Evolutionary conservation across 2,329 filamentous ascomycete species (phyloP), one percentile per base, ranked within the genome.

Genomic region (Aspergillus amoenus): DNA sequence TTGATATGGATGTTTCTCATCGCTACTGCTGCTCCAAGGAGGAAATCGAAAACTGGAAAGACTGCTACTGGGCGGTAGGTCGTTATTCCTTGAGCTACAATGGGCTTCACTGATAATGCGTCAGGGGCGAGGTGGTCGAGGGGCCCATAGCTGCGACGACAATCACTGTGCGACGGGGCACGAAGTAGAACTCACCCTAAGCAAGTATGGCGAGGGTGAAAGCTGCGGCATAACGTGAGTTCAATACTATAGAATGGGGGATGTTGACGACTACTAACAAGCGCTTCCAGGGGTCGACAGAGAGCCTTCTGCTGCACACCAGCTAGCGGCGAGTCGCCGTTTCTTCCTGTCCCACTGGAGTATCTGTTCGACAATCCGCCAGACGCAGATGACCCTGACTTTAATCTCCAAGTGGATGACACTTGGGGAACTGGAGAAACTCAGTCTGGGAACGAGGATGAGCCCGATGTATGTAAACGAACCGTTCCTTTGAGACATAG

Each of bases 401-500:
- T 66, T 51, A 59, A 58, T 5, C 65, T 76, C 9, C 52, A 71
- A 30, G 59, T 64, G 0, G 72, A 76, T 44, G 60, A 66, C 12
- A 66, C 67, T 2, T 71, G 55, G 49, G 70, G 52, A 2, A 50
- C 34, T 46, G 47, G 40, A 5, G 55, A 57, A 34, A 52, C 61
- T 5, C 57, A 67, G 9, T 54, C 70, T 22, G 69, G 71, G 4
- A 64, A 72, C 30, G 65, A 75, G 17, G 45, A 48, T 37, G 45
- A 48, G 45, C 45, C 45, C 7, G 45, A 39, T 39, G 42, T 45
- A 30, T 34, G 5, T 5, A 30, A 7, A 27, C 24, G 6, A 6
- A 3, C 21, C 42, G 1, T 34, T 12, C 17, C 5, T 22, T 22
- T 21, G 4, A 3, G 3, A 13, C 18, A n/a, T 11, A 18, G n/a